Evolutionary conservation across 768 basidiomycete genomes (phyloP).

Genomic region (Zangia roseola): DNA sequence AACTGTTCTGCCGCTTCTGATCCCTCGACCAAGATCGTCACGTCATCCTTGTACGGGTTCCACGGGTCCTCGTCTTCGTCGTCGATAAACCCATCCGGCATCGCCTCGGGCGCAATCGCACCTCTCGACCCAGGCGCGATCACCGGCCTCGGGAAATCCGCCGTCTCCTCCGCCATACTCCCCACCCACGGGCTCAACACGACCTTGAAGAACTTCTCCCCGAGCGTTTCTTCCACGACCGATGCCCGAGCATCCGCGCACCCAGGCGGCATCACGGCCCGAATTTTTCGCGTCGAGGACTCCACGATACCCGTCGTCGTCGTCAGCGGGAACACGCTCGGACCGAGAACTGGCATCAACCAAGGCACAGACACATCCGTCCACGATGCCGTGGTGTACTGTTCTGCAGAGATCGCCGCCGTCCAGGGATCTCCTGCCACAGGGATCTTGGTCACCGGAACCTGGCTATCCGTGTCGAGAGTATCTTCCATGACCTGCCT

Average conservation of each 20-base stretch:
- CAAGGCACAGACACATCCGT: conserved; percentile 24
- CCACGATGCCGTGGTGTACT: conserved; percentile 29
- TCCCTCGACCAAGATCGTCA: conserved; percentile 30
- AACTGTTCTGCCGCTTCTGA: conserved; percentile 10
- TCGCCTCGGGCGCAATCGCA: conserved; percentile 10
- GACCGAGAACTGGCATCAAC: conserved; percentile 49
- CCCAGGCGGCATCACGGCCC: conserved; percentile 40
- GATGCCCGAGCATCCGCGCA: not conserved
- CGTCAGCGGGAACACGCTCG: conserved; percentile 53
- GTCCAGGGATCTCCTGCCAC: conserved; percentile 25
- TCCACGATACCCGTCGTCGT: conserved; percentile 66
- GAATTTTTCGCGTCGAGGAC: conserved; percentile 57
- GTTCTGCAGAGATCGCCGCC: conserved; percentile 21
- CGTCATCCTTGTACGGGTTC: conserved; percentile 33
- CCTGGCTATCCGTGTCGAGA: conserved; percentile 15
- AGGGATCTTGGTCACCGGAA: conserved; percentile 19
- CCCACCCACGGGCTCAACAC: conserved; percentile 53
- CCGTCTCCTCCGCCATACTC: conserved; percentile 31
- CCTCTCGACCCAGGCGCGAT: conserved; percentile 33
- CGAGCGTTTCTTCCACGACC: conserved; percentile 45
- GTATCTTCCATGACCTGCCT: conserved; percentile 32
- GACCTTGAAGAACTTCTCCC: conserved; percentile 42
- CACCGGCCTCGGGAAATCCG: conserved; percentile 34
- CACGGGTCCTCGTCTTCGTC: conserved; percentile 30
- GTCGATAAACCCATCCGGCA: not conserved